A percentile compares a stretch with the other conserved stretches of the same genome.
These are phyloP conservation scores for Cordyceps cicadae DNA, from an alignment of 2,329 filamentous ascomycete genomes.

Conservation along the genomic window DNA sequence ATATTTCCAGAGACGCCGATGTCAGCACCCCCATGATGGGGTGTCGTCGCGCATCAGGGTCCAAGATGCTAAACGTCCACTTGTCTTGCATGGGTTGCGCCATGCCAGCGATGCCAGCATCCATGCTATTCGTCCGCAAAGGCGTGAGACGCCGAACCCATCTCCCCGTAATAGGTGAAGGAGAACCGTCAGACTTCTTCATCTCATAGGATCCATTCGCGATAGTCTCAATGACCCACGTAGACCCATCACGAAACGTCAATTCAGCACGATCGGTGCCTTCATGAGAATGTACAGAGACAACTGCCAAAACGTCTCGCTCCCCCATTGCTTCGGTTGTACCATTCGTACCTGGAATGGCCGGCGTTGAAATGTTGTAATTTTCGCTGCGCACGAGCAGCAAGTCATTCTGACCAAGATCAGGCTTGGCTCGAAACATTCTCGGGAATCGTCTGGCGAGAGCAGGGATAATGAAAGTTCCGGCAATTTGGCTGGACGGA, in stretches of 20 bases:
- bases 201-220: slow-evolving; percentile 59
- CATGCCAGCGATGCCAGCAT: slow-evolving; percentile 13
- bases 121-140: slow-evolving; percentile 16
- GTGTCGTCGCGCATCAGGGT: slow-evolving; percentile 59
- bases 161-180: slow-evolving; percentile 51
- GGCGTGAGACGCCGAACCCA: slow-evolving; percentile 52
- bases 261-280: slow-evolving; percentile 53
- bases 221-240: slow-evolving; percentile 47
- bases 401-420: slow-evolving; percentile 60
- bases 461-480: slow-evolving; percentile 48
- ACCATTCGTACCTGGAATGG: slow-evolving; percentile 26
- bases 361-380: slow-evolving; percentile 36
- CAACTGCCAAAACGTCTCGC: slow-evolving; percentile 55
- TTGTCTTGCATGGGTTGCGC: slow-evolving; percentile 36
- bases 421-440: slow-evolving; percentile 54
- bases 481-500: slow-evolving; percentile 52
- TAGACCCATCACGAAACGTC: slow-evolving; percentile 53
- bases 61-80: slow-evolving; percentile 72
- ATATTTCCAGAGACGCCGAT: slow-evolving; percentile 56
- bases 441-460: slow-evolving; percentile 54
- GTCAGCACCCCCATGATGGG: slow-evolving; percentile 66
- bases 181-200: slow-evolving; percentile 48
- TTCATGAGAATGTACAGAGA: slow-evolving; percentile 48
- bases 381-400: slow-evolving; percentile 64
- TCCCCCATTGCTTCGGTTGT: slow-evolving; percentile 39